A percentile compares a stretch with the other conserved stretches of the same genome.
Conservation (phyloP, 805 yeast species). For the Metschnikowia noctiluminum region DNA sequence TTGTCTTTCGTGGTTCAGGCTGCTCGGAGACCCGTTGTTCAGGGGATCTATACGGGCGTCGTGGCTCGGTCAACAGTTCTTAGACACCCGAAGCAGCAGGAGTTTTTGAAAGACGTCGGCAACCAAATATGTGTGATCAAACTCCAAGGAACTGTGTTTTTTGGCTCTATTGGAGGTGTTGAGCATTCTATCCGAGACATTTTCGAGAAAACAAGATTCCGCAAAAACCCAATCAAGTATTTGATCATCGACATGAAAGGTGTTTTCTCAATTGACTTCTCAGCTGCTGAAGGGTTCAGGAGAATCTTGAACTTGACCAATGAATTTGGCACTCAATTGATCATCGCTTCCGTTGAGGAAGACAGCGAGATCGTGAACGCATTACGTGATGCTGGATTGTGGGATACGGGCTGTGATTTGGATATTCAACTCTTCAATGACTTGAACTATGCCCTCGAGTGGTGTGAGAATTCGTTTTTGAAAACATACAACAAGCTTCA, state of each 20-base stretch:
- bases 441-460: conserved; percentile 84
- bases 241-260: conserved; percentile 81
- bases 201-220: conserved; percentile 53
- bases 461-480: conserved; percentile 93
- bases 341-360: conserved; percentile 73
- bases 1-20: conserved; percentile 93
- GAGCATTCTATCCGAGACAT: conserved; percentile 69
- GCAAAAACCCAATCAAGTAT: conserved; percentile 65
- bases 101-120: conserved; percentile 80
- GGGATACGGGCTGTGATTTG: conserved; percentile 42
- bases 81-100: conserved; percentile 85
- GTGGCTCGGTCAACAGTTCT: conserved; percentile 90
- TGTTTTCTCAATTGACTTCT: conserved; percentile 80
- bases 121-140: conserved; percentile 86
- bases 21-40: conserved; percentile 76
- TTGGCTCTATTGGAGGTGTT: conserved; percentile 92
- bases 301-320: conserved; percentile 76
- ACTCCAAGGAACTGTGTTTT: conserved; percentile 83
- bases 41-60: conserved; percentile 79
- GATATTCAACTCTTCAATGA: conserved; percentile 66
- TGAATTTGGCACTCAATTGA: conserved; percentile 64
- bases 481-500: conserved; percentile 48
- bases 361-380: conserved; percentile 66
- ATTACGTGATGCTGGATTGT: conserved; percentile 78
- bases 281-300: conserved; percentile 94